Evolutionary conservation across 306 rosid species (phyloP).

Genomic region (Glycine soja): DNA sequence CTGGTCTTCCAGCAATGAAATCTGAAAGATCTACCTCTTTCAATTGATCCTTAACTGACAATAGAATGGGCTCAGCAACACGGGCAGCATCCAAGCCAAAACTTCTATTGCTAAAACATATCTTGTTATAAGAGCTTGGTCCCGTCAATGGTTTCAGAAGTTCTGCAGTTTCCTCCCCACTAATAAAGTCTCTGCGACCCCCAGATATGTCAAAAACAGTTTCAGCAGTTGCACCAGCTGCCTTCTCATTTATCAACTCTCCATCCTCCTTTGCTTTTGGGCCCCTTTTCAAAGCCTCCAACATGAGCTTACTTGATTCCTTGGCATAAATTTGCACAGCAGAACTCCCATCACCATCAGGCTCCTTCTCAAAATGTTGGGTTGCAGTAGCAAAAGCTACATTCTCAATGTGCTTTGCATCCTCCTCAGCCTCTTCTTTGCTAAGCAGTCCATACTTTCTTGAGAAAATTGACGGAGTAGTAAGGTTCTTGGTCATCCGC

Average conservation of each 20-base stretch:
- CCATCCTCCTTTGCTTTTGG: conserved; percentile 67
- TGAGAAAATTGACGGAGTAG: conserved; percentile 85
- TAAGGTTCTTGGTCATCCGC: conserved; percentile 78
- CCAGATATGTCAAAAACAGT: conserved; percentile 85
- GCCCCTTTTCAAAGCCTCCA: conserved; percentile 85
- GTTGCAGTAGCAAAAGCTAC: conserved; percentile 69
- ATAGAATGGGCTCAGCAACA: conserved; percentile 72
- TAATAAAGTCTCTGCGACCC: conserved; percentile 73
- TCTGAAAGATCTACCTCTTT: conserved; percentile 82
- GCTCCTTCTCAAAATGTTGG: conserved; percentile 81
- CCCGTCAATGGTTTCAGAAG: conserved; percentile 65
- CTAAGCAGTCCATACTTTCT: conserved; percentile 81
- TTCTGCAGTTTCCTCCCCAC: conserved; percentile 73
- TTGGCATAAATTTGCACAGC: conserved; percentile 90
- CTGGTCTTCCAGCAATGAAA: conserved; percentile 85
- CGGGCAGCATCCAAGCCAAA: conserved; percentile 85
- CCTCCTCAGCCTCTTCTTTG: conserved; percentile 80
- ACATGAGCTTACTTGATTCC: conserved; percentile 90
- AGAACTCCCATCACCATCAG: conserved; percentile 85
- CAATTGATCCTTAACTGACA: conserved; percentile 71
- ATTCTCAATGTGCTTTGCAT: conserved; percentile 72
- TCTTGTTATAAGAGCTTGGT: conserved; percentile 65
- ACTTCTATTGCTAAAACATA: conserved; percentile 85
- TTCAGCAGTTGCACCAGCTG: conserved; percentile 3
- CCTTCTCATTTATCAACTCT: conserved; percentile 53